Evolutionary conservation across 139 green algal genomes (phyloP), one percentile per base, ranked within the genome.

Genomic region (Desmodesmus armatus): DNA sequence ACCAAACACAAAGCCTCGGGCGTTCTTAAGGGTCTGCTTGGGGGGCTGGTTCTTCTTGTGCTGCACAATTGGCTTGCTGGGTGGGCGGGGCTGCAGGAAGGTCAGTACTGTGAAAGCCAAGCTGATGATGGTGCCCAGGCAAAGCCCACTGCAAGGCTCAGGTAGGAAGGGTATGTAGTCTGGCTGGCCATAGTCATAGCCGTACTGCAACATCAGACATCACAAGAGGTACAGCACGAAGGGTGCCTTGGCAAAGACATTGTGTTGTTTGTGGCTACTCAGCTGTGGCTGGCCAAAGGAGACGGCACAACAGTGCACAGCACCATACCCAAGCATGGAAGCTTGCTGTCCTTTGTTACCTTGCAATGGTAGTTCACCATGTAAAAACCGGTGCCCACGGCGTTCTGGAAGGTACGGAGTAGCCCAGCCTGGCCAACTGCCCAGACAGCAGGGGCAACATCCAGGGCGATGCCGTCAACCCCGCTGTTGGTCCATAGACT

Each of bases 171-270:
- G 41, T 43, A 78, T 41, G 41, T 78, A 62, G 41, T 78, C 71
- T 40, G 41, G 71, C n/a, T 33, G 5, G 25, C 71, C 71, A 31
- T 78, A 78, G 43, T 78, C 71, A n/a, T 78, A 78, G 17, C 43
- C n/a, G 27, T 55, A 7, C 71, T 78, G 43, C 71, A 78, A 13
- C 5, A 58, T n/a, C n/a, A n/a, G n/a, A n/a, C n/a, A n/a, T n/a
- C n/a, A n/a, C n/a, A n/a, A n/a, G n/a, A n/a, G n/a, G n/a, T n/a
- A n/a, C n/a, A n/a, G n/a, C n/a, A n/a, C n/a, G n/a, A n/a, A n/a
- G n/a, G n/a, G n/a, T n/a, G n/a, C n/a, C n/a, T n/a, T n/a, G n/a
- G n/a, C n/a, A n/a, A n/a, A n/a, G n/a, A n/a, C n/a, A n/a, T n/a
- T n/a, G n/a, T n/a, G n/a, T n/a, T n/a, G n/a, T n/a, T n/a, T n/a